These are phyloP conservation scores for Trapa incisa DNA, from an alignment of 345 rosid species.

Conservation along the genomic window DNA sequence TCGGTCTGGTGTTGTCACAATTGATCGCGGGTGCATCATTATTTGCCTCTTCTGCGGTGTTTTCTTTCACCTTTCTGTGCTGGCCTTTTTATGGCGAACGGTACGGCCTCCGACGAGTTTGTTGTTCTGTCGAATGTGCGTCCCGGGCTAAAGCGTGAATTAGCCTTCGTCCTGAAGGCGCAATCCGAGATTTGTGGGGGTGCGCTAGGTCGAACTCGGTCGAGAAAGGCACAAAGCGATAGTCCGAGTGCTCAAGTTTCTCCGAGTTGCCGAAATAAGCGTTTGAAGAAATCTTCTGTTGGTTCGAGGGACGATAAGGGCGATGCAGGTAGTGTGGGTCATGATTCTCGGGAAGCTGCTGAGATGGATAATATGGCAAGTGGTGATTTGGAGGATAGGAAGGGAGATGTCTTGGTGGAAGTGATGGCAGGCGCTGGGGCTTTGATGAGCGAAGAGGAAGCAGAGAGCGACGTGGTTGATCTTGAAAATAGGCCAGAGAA, in stretches of 20 bases:
- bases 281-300: slow-evolving; percentile 14
- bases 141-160: slow-evolving; percentile 70
- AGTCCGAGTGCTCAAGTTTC: background rate
- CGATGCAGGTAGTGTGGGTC: slow-evolving; percentile 10
- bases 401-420: slow-evolving; percentile 8
- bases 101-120: slow-evolving; percentile 37
- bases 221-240: slow-evolving; percentile 20
- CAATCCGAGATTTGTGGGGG: slow-evolving; percentile 69
- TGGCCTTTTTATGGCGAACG: slow-evolving; percentile 38
- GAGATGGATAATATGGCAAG: background rate
- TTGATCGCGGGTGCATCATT: background rate
- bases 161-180: slow-evolving; percentile 65
- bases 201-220: slow-evolving; percentile 64
- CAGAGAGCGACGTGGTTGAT: slow-evolving; percentile 63
- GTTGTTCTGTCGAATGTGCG: slow-evolving; percentile 48
- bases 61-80: slow-evolving; percentile 1
- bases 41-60: background rate
- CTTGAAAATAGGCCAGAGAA: slow-evolving; percentile 26
- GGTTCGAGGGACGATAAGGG: slow-evolving; percentile 7
- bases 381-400: background rate
- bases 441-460: slow-evolving; percentile 41
- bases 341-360: background rate
- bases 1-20: background rate
- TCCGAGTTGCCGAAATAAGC: slow-evolving; percentile 14
- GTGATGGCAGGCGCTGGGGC: slow-evolving; percentile 16